Evolutionary conservation across 2,329 filamentous ascomycete species (phyloP).

Genomic region (Davidsoniella virescens): DNA sequence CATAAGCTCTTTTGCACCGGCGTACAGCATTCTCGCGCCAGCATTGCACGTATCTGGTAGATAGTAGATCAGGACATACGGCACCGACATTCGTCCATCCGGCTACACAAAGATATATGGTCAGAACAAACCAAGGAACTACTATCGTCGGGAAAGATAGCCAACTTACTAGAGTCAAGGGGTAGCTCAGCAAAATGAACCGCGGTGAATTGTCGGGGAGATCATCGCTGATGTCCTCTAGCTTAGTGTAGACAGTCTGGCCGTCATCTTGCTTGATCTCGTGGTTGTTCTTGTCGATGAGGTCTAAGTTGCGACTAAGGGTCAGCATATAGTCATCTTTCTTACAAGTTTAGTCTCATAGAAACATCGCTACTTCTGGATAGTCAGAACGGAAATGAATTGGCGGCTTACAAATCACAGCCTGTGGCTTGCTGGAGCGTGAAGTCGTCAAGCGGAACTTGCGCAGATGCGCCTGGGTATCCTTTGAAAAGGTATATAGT

Average conservation of each 20-base stretch:
- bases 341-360: not conserved
- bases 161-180: constrained; percentile 57
- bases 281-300: constrained; percentile 78
- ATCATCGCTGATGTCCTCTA: constrained; percentile 71
- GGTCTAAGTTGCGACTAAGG: constrained; percentile 34
- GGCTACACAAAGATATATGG: constrained; percentile 31
- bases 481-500: constrained; percentile 81
- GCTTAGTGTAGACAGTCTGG: constrained; percentile 58
- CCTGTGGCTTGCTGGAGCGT: constrained; percentile 70
- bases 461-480: constrained; percentile 76
- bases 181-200: constrained; percentile 82
- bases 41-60: constrained; percentile 81
- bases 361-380: not conserved
- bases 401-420: constrained; percentile 71
- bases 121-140: not conserved
- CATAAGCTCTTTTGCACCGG: constrained; percentile 90
- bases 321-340: not conserved
- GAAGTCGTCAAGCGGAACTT: constrained; percentile 92
- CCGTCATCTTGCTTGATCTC: constrained; percentile 78
- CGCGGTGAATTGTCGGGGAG: constrained; percentile 84
- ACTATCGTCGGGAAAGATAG: not conserved
- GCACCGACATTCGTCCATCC: constrained; percentile 71
- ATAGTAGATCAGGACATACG: constrained; percentile 91
- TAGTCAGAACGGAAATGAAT: not conserved
- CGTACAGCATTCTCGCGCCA: constrained; percentile 83